phyloP scores from a whole-genome alignment of 345 rosid genomes.

The Raphanus sativus region DNA sequence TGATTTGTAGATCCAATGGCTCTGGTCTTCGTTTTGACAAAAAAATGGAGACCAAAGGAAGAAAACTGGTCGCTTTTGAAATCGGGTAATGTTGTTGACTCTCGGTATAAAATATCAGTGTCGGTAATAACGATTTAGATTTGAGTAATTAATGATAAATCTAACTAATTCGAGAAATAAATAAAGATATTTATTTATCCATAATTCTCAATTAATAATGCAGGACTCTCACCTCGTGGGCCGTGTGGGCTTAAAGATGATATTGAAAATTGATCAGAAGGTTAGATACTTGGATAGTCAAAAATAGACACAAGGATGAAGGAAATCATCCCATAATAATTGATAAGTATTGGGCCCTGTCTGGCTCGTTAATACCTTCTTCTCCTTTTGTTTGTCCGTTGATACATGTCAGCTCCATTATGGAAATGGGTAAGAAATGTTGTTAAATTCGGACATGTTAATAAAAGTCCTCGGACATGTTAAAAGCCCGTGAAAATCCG shows the following conservation, averaged over 20 bases:
- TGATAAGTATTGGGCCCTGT: background rate
- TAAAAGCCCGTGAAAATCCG: background rate
- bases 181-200: background rate
- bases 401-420: background rate
- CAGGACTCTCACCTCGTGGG: conserved; percentile 5
- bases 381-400: background rate
- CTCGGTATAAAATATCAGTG: background rate
- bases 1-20: conserved; percentile 2
- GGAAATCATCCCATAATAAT: background rate
- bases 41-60: background rate
- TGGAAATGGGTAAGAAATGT: background rate
- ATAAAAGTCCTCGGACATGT: background rate
- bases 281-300: background rate
- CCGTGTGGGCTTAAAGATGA: conserved; percentile 24
- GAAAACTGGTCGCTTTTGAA: background rate
- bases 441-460: background rate
- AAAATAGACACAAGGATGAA: no score
- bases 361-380: background rate
- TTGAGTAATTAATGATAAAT: background rate
- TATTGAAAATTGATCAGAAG: background rate
- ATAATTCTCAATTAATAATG: no score
- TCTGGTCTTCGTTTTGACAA: conserved; percentile 34
- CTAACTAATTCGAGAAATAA: background rate
- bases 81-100: background rate
- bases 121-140: background rate